Evolutionary conservation across 225 moss, liverwort and hornwort species (phyloP), one percentile per base, ranked within the genome.

Genomic region (Physcomitrellopsis africana): DNA sequence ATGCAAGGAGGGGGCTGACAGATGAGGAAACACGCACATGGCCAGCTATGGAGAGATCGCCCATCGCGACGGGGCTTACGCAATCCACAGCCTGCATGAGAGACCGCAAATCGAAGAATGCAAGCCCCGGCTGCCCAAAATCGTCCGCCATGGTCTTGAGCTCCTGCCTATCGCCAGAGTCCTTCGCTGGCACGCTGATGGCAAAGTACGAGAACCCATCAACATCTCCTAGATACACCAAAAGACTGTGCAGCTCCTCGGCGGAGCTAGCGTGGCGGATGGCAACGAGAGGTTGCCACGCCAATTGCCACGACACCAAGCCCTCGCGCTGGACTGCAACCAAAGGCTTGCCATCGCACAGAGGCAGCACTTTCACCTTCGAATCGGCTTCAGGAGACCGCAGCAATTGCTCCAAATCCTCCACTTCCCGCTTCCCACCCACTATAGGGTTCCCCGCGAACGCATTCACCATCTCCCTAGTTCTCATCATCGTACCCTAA

Each of bases 371-470:
- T 80, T 81, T 86, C 84, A 41, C 90, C 75, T 68, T 84, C 37
- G 55, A 72, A 52, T 70, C 57, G n/a, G 78, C 77, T 19, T 89
- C 90, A 1, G 81, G 45, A 26, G 75, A 54, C n/a, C 49, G 46
- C 47, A 99, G 68, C 69, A 92, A 70, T 18, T 32, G 10, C 44
- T 78, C 82, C 71, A 99, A 44, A 16, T 79, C 79, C 65, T 77
- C 85, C 0, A 76, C n/a, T 12, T 82, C 86, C 22, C 87, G 82
- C 51, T 92, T 95, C 0, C 72, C 86, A 10, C 79, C 83, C 5
- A 92, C 87, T 6, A 99, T 80, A 5, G 95, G 92, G 41, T 99
- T 95, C 49, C 90, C 95, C 9, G 95, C 85, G 47, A 99, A 99
- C 0, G 84, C 64, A 70, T 99, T 90, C 80, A 60, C 72, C 17